phyloP scores from a whole-genome alignment of 805 yeast genomes.

The Starmerella kuoi region DNA sequence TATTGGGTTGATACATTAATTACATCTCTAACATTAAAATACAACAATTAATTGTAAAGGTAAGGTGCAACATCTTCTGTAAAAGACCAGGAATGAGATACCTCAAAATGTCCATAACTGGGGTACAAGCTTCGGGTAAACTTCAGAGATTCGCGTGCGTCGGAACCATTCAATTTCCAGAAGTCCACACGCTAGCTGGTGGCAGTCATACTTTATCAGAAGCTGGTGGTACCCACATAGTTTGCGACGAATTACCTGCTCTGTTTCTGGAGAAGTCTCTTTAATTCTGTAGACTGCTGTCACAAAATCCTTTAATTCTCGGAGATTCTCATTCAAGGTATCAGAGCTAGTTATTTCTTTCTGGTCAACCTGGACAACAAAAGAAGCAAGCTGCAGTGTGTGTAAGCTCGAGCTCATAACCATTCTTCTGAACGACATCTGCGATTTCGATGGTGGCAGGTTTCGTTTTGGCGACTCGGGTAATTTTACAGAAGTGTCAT shows the following conservation, averaged over 20 bases:
- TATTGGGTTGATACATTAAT: too few relatives aligned
- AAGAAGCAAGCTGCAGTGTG: slow-evolving; percentile 27
- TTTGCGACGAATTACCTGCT: slow-evolving; percentile 4
- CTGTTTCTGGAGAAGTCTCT: slow-evolving; percentile 4
- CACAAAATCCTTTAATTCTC: slow-evolving; percentile 13
- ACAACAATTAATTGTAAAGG: too few relatives aligned
- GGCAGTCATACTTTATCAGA: slow-evolving; percentile 12
- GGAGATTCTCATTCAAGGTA: slow-evolving; percentile 10
- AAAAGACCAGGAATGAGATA: too few relatives aligned
- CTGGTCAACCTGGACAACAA: slow-evolving; percentile 26
- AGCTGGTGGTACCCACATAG: slow-evolving; percentile 12
- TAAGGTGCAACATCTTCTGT: too few relatives aligned
- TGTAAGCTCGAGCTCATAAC: slow-evolving; percentile 24
- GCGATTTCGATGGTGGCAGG: slow-evolving; percentile 3
- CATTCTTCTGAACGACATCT: slow-evolving; percentile 18
- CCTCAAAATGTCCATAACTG: background rate
- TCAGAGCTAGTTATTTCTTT: slow-evolving; percentile 7
- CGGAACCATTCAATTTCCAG: slow-evolving; percentile 26
- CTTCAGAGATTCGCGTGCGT: slow-evolving; percentile 17
- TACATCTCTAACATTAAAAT: too few relatives aligned
- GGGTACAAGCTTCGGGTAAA: background rate
- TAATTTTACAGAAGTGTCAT: background rate
- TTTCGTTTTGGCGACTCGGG: slow-evolving; percentile 10
- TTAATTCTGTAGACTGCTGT: slow-evolving; percentile 15
- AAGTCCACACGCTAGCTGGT: slow-evolving; percentile 17